Percentiles rank a stretch among this genome's conserved stretches.
phyloP scores from a whole-genome alignment of 805 yeast species.

The Suhomyces sp. region DNA sequence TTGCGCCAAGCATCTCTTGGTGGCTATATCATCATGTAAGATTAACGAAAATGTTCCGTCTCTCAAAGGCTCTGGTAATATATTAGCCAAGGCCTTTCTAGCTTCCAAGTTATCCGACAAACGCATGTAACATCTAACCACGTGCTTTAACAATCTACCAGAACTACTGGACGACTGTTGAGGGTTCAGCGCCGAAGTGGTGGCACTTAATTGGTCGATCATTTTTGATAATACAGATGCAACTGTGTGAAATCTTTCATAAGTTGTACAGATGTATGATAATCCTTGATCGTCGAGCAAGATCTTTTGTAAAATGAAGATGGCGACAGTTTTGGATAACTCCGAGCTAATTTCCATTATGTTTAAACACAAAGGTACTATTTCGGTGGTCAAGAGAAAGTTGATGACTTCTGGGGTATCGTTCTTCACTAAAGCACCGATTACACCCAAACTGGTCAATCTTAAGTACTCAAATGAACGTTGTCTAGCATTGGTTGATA shows the following conservation, averaged over 20 bases:
- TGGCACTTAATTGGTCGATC: conserved; percentile 70
- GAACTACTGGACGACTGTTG: conserved; percentile 45
- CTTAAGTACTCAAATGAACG: conserved; percentile 92
- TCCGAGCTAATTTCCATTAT: conserved; percentile 96
- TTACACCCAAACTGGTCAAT: conserved; percentile 90
- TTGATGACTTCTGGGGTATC: conserved; percentile 94
- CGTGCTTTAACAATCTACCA: conserved; percentile 85
- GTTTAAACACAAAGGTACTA: conserved; percentile 88
- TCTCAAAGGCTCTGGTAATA: conserved; percentile 81
- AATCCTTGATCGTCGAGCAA: conserved; percentile 89
- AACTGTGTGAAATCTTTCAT: conserved; percentile 91
- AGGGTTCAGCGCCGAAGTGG: conserved; percentile 49
- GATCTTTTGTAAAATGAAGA: conserved; percentile 91
- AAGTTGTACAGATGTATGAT: conserved; percentile 89
- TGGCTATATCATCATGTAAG: conserved; percentile 81
- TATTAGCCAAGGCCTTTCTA: conserved; percentile 75
- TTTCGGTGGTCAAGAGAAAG: conserved; percentile 89
- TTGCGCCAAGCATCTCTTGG: conserved; percentile 84
- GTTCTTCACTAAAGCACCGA: conserved; percentile 94
- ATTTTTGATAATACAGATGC: conserved; percentile 81
- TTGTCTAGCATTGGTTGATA: conserved; percentile 87
- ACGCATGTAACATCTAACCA: conserved; percentile 88
- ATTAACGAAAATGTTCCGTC: conserved; percentile 81
- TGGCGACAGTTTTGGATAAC: conserved; percentile 92
- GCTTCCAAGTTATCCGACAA: conserved; percentile 89